Base-by-base conservation (phyloP, 768 basidiomycete genomes). In the Suillus fuscotomentosus region DNA sequence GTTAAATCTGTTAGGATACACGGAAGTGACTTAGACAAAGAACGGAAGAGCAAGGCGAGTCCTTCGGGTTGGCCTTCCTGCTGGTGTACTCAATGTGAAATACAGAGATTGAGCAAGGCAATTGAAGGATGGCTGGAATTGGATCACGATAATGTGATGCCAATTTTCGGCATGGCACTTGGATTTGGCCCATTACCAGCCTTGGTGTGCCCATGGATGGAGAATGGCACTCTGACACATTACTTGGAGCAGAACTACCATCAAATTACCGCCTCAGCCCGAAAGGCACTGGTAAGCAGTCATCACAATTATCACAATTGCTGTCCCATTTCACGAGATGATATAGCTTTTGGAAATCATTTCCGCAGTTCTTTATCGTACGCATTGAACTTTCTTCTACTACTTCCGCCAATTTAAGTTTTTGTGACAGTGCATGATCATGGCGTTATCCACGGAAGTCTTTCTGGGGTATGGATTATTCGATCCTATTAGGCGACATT, bases 161-260 rank as follows among this genome's bases (percentile, higher is more conserved):
- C 65, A 2, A 50, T 73, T 27, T 66, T 64, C 56, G 72, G 72
- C 10, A 55, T 67, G 22, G 62, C 62, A 9, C 38, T 62, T 24
- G 67, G 64, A 8, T 73, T 72, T 62, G 72, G 72, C 1, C 67
- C 63, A 6, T 65, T 71, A n/a, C 62, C 57, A 15, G 65, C 72
- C 11, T 65, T 73, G 64, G 72, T 73, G 31, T 71, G 68, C 42
- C 72, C 70, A 0, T 73, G 72, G 72, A 61, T 68, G 51, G 66
- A 72, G n/a, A 71, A 73, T 60, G 74, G 73, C 8, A 67, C 63
- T 5, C 59, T 75, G 31, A 70, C 63, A 10, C 53, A 41, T 15
- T 72, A 72, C 53, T 60, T 71, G 20, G 67, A 69, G 45, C 27
- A 36, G 3, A 61, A 55, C 24, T 17, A 54, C 24, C 20, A 48